These are phyloP conservation scores for Nakaseomyces nivariensis DNA, from an alignment of 1,139 yeast genomes.

Conservation along the genomic window DNA sequence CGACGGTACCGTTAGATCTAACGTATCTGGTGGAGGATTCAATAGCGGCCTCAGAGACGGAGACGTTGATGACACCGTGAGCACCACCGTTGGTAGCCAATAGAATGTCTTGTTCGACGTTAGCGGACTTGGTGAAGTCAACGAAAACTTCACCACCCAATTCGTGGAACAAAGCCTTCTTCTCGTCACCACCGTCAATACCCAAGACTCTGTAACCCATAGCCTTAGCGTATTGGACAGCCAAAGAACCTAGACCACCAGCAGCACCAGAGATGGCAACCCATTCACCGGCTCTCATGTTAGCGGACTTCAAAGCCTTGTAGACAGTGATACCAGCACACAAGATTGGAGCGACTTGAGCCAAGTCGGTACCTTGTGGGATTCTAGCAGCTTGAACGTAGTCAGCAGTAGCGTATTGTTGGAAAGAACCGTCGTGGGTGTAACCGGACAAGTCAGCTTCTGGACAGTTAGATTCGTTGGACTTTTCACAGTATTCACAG, in stretches of 20 bases:
- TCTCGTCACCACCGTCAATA: slow-evolving; percentile 55
- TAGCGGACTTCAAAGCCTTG: slow-evolving; percentile 56
- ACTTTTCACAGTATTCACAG: slow-evolving; percentile 50
- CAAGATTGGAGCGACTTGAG: slow-evolving; percentile 49
- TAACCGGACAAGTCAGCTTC: slow-evolving; percentile 55
- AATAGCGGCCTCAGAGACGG: slow-evolving; percentile 50
- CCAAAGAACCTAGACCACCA: slow-evolving; percentile 60
- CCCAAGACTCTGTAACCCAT: slow-evolving; percentile 55
- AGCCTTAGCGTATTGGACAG: slow-evolving; percentile 54
- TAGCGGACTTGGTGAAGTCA: slow-evolving; percentile 45
- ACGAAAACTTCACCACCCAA: slow-evolving; percentile 51
- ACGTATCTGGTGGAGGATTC: slow-evolving; percentile 47
- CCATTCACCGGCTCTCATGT: slow-evolving; percentile 49
- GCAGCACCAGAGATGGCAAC: slow-evolving; percentile 58
- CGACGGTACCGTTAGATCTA: slow-evolving; percentile 52
- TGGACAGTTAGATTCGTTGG: slow-evolving; percentile 50
- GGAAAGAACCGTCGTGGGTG: slow-evolving; percentile 62
- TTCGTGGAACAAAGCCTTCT: slow-evolving; percentile 40
- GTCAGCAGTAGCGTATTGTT: slow-evolving; percentile 58
- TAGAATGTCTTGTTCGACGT: slow-evolving; percentile 40
- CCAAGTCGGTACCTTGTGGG: slow-evolving; percentile 48
- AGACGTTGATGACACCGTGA: slow-evolving; percentile 53
- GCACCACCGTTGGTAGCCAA: slow-evolving; percentile 51
- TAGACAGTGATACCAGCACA: slow-evolving; percentile 65
- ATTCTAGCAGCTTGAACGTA: slow-evolving; percentile 57